Percentiles rank a stretch among this genome's conserved stretches.
These are phyloP conservation scores for Neofusicoccum sp. DNA, from an alignment of 2,329 filamentous ascomycete species.

Conservation along the genomic window DNA sequence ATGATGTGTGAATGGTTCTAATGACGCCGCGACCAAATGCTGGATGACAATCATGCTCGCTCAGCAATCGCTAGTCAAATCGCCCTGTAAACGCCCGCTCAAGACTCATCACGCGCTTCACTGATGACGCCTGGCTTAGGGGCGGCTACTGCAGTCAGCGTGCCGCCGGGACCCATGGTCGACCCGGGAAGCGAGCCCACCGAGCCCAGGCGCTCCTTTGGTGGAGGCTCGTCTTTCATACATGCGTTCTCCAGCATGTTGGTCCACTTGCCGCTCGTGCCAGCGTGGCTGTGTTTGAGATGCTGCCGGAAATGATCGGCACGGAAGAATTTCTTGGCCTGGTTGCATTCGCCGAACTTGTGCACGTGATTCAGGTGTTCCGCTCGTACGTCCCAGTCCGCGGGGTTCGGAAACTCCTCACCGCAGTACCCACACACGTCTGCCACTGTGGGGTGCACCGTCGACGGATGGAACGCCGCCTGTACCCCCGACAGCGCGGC, in stretches of 20 bases:
- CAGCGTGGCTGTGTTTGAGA: conserved; percentile 94
- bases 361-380: conserved; percentile 87
- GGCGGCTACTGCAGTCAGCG: conserved; percentile 22
- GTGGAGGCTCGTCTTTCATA: conserved; percentile 82
- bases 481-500: conserved; percentile 72
- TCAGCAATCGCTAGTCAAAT: conserved; percentile 16
- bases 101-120: conserved; percentile 40
- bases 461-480: conserved; percentile 83
- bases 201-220: conserved; percentile 41
- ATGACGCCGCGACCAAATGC: conserved; percentile 17
- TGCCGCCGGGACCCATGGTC: conserved; percentile 24
- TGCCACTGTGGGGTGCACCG: conserved; percentile 56
- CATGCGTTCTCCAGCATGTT: conserved; percentile 97
- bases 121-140: conserved; percentile 36
- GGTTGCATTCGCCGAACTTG: conserved; percentile 98
- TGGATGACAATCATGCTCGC: conserved; percentile 18
- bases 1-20: conserved; percentile 17
- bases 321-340: conserved; percentile 95
- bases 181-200: conserved; percentile 33
- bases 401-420: conserved; percentile 82
- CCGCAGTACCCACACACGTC: conserved; percentile 96
- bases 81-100: conserved; percentile 22
- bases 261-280: conserved; percentile 97
- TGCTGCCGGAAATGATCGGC: conserved; percentile 98
- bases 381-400: conserved; percentile 84